Percentiles rank a stretch among this genome's conserved stretches.
phyloP scores from a whole-genome alignment of 2,329 filamentous ascomycete species.

The Cladophialophora psammophila region DNA sequence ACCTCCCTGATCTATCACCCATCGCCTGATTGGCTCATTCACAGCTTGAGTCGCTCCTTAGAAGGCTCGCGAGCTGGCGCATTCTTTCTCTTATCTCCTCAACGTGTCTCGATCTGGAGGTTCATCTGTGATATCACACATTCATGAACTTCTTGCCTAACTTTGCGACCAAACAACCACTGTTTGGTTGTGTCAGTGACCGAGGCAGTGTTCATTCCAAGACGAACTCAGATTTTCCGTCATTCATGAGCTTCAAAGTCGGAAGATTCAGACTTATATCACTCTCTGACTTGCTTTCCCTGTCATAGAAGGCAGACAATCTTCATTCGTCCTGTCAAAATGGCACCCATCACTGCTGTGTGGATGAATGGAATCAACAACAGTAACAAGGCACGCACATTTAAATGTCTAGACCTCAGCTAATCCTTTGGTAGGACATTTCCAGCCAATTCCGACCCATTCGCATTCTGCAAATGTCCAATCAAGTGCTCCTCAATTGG shows the following conservation, averaged over 20 bases:
- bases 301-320: neutral
- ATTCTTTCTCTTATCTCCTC: neutral
- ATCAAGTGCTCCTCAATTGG: neutral
- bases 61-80: neutral
- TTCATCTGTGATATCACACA: neutral
- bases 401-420: neutral
- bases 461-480: neutral
- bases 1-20: neutral
- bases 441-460: neutral
- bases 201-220: neutral
- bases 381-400: neutral
- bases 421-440: neutral
- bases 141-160: neutral
- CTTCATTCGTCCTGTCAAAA: neutral
- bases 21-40: neutral
- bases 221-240: neutral
- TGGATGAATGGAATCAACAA: neutral
- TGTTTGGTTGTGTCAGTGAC: neutral
- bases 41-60: neutral
- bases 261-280: neutral
- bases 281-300: neutral
- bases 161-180: neutral
- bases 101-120: slow-evolving; percentile 2
- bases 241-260: neutral
- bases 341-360: slow-evolving; percentile 1